Conservation (phyloP, 768 basidiomycete genomes). For the Xerocomus spinulosus region DNA sequence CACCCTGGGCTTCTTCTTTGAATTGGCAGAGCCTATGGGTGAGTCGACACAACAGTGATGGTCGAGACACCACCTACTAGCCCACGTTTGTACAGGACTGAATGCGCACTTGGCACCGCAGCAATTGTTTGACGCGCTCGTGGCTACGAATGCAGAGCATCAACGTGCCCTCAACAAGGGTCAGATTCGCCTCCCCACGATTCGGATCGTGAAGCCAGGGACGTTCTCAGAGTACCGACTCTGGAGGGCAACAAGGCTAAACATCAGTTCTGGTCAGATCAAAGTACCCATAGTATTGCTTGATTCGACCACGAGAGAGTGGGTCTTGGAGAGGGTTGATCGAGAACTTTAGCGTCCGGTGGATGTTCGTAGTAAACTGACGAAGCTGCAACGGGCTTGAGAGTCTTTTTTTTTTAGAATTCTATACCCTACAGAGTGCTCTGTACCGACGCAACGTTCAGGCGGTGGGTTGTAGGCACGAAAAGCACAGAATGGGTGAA, state of each 20-base stretch:
- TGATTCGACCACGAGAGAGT: constrained; percentile 3
- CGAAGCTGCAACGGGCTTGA: too few relatives aligned
- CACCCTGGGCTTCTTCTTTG: constrained; percentile 15
- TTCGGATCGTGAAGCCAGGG: constrained; percentile 19
- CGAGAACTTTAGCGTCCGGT: constrained; percentile 16
- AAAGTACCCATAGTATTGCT: constrained; percentile 17
- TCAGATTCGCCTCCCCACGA: constrained; percentile 11
- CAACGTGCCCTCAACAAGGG: neutral
- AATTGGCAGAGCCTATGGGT: constrained; percentile 12
- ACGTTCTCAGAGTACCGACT: constrained; percentile 20
- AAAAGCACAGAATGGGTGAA: too few relatives aligned
- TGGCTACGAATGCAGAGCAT: neutral
- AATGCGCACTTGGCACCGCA: neutral
- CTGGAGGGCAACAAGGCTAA: constrained; percentile 2
- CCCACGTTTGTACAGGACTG: too few relatives aligned
- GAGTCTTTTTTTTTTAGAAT: too few relatives aligned
- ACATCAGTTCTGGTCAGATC: constrained; percentile 2
- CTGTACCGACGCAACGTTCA: too few relatives aligned
- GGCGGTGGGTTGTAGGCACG: too few relatives aligned
- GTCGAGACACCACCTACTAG: neutral
- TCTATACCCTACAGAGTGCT: too few relatives aligned
- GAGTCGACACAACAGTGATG: neutral
- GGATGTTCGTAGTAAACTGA: too few relatives aligned
- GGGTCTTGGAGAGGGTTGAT: constrained; percentile 15
- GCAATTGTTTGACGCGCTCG: constrained; percentile 8